Percentiles rank a stretch among this genome's conserved stretches.
Conservation (phyloP, 805 yeast genomes). For the Monosporozyma aerobia region DNA sequence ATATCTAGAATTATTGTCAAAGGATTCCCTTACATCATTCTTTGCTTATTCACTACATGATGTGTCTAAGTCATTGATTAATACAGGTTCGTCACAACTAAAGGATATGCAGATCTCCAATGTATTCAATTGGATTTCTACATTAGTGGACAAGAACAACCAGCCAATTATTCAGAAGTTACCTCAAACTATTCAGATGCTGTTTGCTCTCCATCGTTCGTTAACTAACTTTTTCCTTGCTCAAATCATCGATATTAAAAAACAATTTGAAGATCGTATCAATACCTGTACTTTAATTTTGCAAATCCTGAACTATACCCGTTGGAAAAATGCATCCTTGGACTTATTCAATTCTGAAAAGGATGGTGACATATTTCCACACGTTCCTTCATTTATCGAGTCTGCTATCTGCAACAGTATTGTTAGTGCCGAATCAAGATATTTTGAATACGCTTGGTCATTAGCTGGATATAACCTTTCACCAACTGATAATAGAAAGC, state of each 20-base stretch:
- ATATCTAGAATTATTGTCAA: slow-evolving; percentile 58
- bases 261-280: slow-evolving; percentile 50
- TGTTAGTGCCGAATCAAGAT: slow-evolving; percentile 71
- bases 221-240: slow-evolving; percentile 53
- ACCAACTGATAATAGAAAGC: slow-evolving; percentile 9
- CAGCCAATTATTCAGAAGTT: slow-evolving; percentile 24
- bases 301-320: slow-evolving; percentile 52
- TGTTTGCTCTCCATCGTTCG: slow-evolving; percentile 59
- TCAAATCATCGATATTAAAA: slow-evolving; percentile 52
- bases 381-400: slow-evolving; percentile 79
- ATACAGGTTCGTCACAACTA: slow-evolving; percentile 28
- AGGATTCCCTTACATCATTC: slow-evolving; percentile 46
- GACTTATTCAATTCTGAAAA: slow-evolving; percentile 37
- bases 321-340: slow-evolving; percentile 55
- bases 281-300: slow-evolving; percentile 62
- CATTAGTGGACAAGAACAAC: slow-evolving; percentile 35
- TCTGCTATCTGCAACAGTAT: slow-evolving; percentile 66
- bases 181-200: slow-evolving; percentile 59
- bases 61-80: slow-evolving; percentile 12
- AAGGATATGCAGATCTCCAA: slow-evolving; percentile 56
- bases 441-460: slow-evolving; percentile 61
- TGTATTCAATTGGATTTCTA: slow-evolving; percentile 59
- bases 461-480: slow-evolving; percentile 35
- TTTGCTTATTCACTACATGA: slow-evolving; percentile 31
- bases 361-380: slow-evolving; percentile 32